Percentiles rank a stretch among this genome's conserved stretches.
These are phyloP conservation scores for Xanthoconium purpureum DNA, from an alignment of 768 basidiomycete genomes.

Conservation along the genomic window DNA sequence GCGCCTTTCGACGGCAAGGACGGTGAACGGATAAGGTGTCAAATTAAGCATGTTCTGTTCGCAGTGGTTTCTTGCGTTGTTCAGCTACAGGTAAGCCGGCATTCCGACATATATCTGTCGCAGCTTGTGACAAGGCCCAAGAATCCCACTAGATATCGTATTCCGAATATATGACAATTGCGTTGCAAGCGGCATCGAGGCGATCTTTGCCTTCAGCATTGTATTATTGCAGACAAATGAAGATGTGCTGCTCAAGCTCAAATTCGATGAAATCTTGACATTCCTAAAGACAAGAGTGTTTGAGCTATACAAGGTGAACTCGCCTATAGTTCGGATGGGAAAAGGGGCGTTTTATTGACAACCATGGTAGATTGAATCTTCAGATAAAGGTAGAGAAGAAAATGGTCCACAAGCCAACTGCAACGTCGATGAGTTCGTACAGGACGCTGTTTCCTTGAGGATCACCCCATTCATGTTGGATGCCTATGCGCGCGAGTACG, in stretches of 20 bases:
- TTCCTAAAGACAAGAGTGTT: conserved; percentile 82
- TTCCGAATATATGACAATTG: conserved; percentile 97
- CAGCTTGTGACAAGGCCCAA: conserved; percentile 28
- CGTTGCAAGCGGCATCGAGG: conserved; percentile 94
- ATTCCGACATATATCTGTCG: not conserved
- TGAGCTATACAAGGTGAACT: conserved; percentile 68
- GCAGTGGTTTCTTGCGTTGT: conserved; percentile 98
- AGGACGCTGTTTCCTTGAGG: conserved; percentile 77
- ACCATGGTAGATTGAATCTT: conserved; percentile 26
- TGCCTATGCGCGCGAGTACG: conserved; percentile 83
- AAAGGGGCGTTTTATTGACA: not conserved
- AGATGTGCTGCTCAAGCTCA: conserved; percentile 67
- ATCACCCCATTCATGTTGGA: conserved; percentile 98
- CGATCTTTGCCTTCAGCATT: conserved; percentile 93
- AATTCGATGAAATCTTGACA: conserved; percentile 86
- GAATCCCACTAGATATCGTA: conserved; percentile 92
- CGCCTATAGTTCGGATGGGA: not conserved
- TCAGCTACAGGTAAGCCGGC: conserved; percentile 77
- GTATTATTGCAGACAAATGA: conserved; percentile 87
- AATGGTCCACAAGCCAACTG: conserved; percentile 39
- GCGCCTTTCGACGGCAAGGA: too few species aligned
- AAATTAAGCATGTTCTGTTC: conserved; percentile 99
- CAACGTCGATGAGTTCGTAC: conserved; percentile 77
- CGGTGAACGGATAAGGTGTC: conserved; percentile 90
- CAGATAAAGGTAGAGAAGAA: conserved; percentile 23